Base-by-base conservation (phyloP, 2,329 filamentous ascomycete species). In the Chrysoporthe austroafricana region DNA sequence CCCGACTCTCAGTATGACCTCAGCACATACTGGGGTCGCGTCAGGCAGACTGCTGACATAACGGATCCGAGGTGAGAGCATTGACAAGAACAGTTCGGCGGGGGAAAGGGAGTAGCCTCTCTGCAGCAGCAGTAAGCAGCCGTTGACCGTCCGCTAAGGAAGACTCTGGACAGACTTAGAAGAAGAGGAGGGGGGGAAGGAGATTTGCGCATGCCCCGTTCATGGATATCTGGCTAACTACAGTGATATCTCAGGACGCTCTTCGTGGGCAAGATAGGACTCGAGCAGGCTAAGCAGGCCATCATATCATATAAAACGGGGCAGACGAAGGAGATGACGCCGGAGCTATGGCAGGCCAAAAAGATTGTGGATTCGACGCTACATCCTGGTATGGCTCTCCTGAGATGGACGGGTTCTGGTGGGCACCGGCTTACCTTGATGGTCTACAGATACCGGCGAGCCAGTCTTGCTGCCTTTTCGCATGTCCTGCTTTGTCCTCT, bases 321-420 rank as follows among this genome's bases (percentile, higher is more conserved):
- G 72, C 88, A 92, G 79, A 83, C 92, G 69, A 81, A 85, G 73
- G 82, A 88, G 64, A 97, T 98, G 93, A 97, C 90, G 21, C 90
- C 93, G 1, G 92, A 97, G 74, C 82, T 99, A 74, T 99, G 96
- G 96, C 84, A 87, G 71, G 96, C 96, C 57, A 99, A 99, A 87
- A 97, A 97, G 85, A 89, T 97, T 72, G 92, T 98, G 66, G 96
- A 99, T 80, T 95, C 96, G 70, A 99, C 96, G 16, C 82, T 99
- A 72, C 96, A 99, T 78, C 96, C 96, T 72, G 94, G 94, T 96
- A 88, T 72, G 85, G 32, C 70, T 65, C 36, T 18, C 56, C 54
- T 43, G 18, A 48, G 26, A 48, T 44, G 26, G 48, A 60, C 57
- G 48, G 58, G 14, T n/a, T 58, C 63, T 48, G 46, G 36, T n/a